Evolutionary conservation across 1,284 basidiomycete species (phyloP).

Genomic region (Leccinum olivaceoglutinosum): DNA sequence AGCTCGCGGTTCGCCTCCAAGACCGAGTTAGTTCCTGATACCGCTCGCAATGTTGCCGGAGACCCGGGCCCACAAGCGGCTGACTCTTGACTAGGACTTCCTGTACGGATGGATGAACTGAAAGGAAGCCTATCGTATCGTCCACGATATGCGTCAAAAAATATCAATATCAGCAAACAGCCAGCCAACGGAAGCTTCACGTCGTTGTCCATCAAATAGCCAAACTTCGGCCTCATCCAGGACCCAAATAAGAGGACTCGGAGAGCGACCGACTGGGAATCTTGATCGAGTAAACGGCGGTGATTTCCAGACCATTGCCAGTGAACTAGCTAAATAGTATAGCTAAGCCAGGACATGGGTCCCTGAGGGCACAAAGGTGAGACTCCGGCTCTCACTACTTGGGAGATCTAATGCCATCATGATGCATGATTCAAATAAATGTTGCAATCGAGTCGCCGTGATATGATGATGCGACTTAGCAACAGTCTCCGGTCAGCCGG

Average conservation of each 20-base stretch:
- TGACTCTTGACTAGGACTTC: neutral
- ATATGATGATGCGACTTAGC: neutral
- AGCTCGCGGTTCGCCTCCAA: conserved; percentile 26
- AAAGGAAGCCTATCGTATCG: no score
- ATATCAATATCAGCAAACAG: no score
- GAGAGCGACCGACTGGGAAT: no score
- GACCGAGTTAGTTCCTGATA: conserved; percentile 19
- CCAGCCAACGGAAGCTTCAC: no score
- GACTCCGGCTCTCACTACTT: neutral
- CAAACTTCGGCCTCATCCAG: no score
- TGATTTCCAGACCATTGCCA: no score
- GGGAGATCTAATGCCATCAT: neutral
- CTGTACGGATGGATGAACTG: no score
- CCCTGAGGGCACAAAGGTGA: neutral
- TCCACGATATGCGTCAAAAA: no score
- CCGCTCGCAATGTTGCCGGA: conserved; percentile 2
- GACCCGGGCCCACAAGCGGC: neutral
- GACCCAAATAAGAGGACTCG: no score
- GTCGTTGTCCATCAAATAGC: no score
- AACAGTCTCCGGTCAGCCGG: neutral
- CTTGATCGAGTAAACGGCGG: no score
- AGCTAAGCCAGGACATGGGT: neutral
- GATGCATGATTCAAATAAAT: neutral
- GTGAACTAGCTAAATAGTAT: no score
- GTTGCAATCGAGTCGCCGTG: neutral